Evolutionary conservation across 331 rosid genomes (phyloP), one percentile per base, ranked within the genome.

Genomic region (Acacia pycnantha): DNA sequence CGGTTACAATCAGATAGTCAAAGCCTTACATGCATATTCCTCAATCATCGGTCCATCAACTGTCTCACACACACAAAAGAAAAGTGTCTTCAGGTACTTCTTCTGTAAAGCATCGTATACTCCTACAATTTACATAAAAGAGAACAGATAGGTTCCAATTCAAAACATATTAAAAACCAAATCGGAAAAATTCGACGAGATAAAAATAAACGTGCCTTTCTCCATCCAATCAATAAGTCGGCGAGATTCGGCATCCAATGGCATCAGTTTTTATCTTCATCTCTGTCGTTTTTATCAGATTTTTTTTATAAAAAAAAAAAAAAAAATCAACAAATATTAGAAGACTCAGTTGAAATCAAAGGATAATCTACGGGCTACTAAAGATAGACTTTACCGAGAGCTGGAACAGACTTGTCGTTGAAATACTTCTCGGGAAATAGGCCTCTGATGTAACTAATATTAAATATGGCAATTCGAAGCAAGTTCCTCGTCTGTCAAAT

Each of bases 381-480:
- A 35, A 80, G 31, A 37, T 15, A 71, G 29, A 70, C 70, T 73
- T 73, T 88, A 95, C 99, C 99, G 84, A 93, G 84, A 66, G 98
- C 98, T 16, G 99, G 92, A 85, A 95, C 97, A 74, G 97, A 90
- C 79, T 95, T 92, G 70, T 95, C 99, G 44, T 91, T 92, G 89
- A 95, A 95, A 77, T 93, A 95, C 88, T 93, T 91, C 81, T 95
- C 99, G n/a, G 99, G 98, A 71, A 95, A 93, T 73, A 93, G 92
- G 73, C 99, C 99, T 92, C 98, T 87, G 88, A 93, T 93, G 86
- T 93, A 95, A 82, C 97, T 95, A 85, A 95, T 93, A 64, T 93
- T 95, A 91, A 93, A 95, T 78, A 95, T 93, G 71, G 99, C 97
- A 69, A 95, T 95, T 37, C 99, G 93, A 64, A 95, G 97, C 90